phyloP scores from a whole-genome alignment of 129 eudicot species.

The Dittrichia graveolens region DNA sequence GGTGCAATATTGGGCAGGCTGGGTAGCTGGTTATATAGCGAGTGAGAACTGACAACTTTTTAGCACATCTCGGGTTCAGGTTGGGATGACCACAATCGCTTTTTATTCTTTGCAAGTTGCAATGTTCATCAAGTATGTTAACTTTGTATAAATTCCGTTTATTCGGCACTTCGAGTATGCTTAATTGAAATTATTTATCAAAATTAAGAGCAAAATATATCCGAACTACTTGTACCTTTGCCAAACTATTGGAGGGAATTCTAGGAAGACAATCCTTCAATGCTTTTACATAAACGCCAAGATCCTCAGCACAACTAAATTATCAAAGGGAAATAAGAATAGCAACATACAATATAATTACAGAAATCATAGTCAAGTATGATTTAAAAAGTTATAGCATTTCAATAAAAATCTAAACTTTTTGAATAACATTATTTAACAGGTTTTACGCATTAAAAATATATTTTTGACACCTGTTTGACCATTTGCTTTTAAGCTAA shows the following conservation, averaged over 20 bases:
- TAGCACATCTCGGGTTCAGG: not conserved
- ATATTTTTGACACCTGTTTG: not conserved
- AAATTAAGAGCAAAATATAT: no score
- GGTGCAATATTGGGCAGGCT: not conserved
- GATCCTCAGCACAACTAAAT: constrained; percentile 67
- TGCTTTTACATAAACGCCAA: constrained; percentile 75
- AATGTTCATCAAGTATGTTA: no score
- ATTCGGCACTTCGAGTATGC: no score
- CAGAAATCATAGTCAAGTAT: not conserved
- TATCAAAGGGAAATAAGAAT: constrained; percentile 1
- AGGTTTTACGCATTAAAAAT: not conserved
- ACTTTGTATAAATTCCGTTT: no score
- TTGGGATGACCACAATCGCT: not conserved
- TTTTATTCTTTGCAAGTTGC: not conserved
- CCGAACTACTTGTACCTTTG: constrained; percentile 51
- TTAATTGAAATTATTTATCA: no score
- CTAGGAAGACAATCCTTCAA: constrained; percentile 64
- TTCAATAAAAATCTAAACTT: not conserved
- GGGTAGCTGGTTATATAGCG: not conserved
- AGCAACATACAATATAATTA: constrained; percentile 5
- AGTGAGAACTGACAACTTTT: not conserved
- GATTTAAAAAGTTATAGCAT: not conserved
- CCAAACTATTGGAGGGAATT: constrained; percentile 82
- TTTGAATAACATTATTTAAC: not conserved
- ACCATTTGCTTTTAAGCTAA: not conserved